Conservation (phyloP, 2,329 filamentous ascomycete genomes). For the Akanthomyces muscarius region DNA sequence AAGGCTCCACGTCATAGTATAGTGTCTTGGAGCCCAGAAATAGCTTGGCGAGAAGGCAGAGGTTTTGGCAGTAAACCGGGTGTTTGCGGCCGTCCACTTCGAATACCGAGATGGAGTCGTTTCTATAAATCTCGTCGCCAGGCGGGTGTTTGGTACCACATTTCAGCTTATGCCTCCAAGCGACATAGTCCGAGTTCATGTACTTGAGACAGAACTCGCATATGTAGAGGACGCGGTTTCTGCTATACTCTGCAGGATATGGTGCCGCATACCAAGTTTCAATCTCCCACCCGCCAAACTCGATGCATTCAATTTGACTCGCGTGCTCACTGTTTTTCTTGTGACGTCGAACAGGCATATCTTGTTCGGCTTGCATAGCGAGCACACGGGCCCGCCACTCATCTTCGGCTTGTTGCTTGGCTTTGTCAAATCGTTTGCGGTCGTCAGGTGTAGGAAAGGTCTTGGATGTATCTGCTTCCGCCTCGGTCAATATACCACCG, state of each 20-base stretch:
- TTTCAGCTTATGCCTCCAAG: conserved; percentile 96
- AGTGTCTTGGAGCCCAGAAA: conserved; percentile 98
- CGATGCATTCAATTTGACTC: conserved; percentile 97
- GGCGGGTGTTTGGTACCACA: conserved; percentile 95
- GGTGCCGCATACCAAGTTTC: conserved; percentile 99
- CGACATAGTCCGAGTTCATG: conserved; percentile 98
- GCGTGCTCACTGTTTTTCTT: conserved; percentile 79
- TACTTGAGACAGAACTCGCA: conserved; percentile 99
- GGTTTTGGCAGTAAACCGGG: conserved; percentile 96
- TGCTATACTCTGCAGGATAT: conserved; percentile 96
- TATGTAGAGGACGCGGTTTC: conserved; percentile 95
- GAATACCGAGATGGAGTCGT: conserved; percentile 88
- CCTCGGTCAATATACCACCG: conserved; percentile 84
- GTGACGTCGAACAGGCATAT: conserved; percentile 58
- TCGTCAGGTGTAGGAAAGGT: conserved; percentile 80
- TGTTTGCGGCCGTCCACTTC: conserved; percentile 97
- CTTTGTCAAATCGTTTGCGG: conserved; percentile 81
- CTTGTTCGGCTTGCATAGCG: conserved; percentile 59
- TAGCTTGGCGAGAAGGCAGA: conserved; percentile 91
- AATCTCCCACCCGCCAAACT: conserved; percentile 96
- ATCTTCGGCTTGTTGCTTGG: conserved; percentile 85
- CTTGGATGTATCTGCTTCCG: conserved; percentile 84
- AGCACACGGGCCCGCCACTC: conserved; percentile 72
- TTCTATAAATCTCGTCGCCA: conserved; percentile 94
- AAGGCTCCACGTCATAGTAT: conserved; percentile 97